Evolutionary conservation across 23 red algal genomes (phyloP).

Genomic region (Gracilaria vermiculophylla): DNA sequence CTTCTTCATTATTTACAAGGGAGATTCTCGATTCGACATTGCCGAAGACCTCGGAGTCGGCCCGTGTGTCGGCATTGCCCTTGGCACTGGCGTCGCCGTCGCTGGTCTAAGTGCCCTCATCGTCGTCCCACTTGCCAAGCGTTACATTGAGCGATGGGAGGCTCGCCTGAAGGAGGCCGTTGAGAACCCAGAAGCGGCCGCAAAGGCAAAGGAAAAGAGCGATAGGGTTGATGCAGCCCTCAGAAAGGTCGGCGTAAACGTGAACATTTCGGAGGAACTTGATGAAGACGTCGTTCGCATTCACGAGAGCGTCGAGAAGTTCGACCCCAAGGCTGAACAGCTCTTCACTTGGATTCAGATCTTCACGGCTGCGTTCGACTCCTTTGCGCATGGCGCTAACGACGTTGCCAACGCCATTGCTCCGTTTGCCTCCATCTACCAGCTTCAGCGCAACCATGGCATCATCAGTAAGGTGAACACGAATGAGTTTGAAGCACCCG

Average conservation of each 20-base stretch:
- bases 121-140: conserved; percentile 59
- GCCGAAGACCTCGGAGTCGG: conserved; percentile 38
- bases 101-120: conserved; percentile 52
- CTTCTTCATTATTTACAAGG: conserved; percentile 87
- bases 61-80: conserved; percentile 47
- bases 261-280: conserved; percentile 55
- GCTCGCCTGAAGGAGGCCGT: conserved; percentile 29
- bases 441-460: conserved; percentile 70
- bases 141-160: conserved; percentile 61
- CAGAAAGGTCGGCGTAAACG: conserved; percentile 67
- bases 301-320: conserved; percentile 73
- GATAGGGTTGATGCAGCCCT: conserved; percentile 39
- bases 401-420: conserved; percentile 97
- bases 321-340: conserved; percentile 84
- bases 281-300: conserved; percentile 60
- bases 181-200: conserved; percentile 50
- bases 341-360: conserved; percentile 95
- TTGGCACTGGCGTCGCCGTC: conserved; percentile 45
- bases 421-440: conserved; percentile 85
- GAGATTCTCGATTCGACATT: conserved; percentile 42
- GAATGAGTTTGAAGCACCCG: conserved; percentile 62
- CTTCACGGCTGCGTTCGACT: conserved; percentile 90
- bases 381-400: conserved; percentile 96
- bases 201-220: background rate
- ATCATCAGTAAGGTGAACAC: background rate